Evolutionary conservation across 108 stramenopile genomes (phyloP).

Genomic region (Phaeodactylum tricornutum): DNA sequence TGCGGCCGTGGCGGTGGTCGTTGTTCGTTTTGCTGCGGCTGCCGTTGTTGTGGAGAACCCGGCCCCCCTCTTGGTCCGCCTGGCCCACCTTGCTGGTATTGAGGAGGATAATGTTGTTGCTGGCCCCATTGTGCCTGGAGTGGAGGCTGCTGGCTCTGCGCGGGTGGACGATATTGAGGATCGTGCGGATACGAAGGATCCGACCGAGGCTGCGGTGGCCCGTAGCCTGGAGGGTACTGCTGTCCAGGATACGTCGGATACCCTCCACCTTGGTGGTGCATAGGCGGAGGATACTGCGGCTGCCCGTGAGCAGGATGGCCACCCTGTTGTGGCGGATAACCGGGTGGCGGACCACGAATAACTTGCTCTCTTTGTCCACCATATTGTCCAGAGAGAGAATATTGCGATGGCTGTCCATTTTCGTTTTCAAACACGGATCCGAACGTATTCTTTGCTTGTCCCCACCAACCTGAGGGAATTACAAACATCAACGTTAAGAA

Average conservation of each 20-base stretch:
- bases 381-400: constrained; percentile 4
- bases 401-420: constrained; percentile 1
- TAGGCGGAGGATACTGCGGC: neutral
- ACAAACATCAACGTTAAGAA: neutral
- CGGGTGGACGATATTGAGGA: too few species aligned
- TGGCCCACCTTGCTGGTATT: too few species aligned
- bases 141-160: too few species aligned
- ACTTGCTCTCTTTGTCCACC: constrained; percentile 1
- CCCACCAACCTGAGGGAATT: constrained; percentile 20
- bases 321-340: constrained; percentile 2
- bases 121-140: too few species aligned
- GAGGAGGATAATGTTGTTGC: too few species aligned
- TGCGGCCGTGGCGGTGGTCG: too few species aligned
- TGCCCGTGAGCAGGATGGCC: neutral
- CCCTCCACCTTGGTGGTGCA: neutral
- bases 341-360: neutral
- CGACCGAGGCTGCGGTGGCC: constrained; percentile 1
- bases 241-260: neutral
- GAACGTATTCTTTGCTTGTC: constrained; percentile 21
- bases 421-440: constrained; percentile 36
- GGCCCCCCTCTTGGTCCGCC: too few species aligned
- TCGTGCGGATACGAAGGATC: constrained; percentile 2
- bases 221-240: constrained; percentile 5
- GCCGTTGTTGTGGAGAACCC: too few species aligned
- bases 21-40: too few species aligned